Percentiles rank a stretch among this genome's conserved stretches.
phyloP scores from a whole-genome alignment of 2,329 filamentous ascomycete species.

The Aspergillus sp. region DNA sequence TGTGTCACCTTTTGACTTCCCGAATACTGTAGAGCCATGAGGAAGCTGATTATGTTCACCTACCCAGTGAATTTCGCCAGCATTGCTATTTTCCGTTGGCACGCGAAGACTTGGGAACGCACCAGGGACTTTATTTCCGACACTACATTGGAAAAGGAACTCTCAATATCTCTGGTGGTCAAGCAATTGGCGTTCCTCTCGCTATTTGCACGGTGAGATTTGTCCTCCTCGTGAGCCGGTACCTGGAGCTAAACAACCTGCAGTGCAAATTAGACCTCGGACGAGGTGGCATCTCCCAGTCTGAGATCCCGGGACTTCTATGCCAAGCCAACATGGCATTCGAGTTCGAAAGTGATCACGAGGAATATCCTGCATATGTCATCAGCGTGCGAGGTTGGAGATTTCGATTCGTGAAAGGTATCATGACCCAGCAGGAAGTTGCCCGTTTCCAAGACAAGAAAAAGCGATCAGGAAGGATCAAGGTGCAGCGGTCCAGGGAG shows the following conservation, averaged over 20 bases:
- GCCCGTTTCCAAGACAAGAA: not conserved
- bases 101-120: too few species aligned
- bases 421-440: not conserved
- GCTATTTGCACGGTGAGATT: not conserved
- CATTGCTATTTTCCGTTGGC: not conserved
- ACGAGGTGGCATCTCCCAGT: slow-evolving; percentile 1
- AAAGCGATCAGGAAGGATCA: not conserved
- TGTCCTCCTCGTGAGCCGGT: not conserved
- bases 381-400: not conserved
- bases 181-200: not conserved
- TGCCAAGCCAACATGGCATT: slow-evolving; percentile 4
- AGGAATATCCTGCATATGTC: slow-evolving; percentile 1
- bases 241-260: not conserved
- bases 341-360: not conserved
- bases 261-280: slow-evolving; percentile 3
- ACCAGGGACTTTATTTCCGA: not conserved
- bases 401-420: not conserved
- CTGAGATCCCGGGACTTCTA: slow-evolving; percentile 6
- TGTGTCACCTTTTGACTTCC: not conserved
- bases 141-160: not conserved
- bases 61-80: not conserved
- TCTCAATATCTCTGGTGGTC: not conserved
- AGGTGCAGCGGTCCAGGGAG: not conserved
- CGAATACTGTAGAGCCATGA: not conserved
- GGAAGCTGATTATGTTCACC: not conserved